These are phyloP conservation scores for Nissolia schottii DNA, from an alignment of 306 rosid genomes.

Conservation along the genomic window DNA sequence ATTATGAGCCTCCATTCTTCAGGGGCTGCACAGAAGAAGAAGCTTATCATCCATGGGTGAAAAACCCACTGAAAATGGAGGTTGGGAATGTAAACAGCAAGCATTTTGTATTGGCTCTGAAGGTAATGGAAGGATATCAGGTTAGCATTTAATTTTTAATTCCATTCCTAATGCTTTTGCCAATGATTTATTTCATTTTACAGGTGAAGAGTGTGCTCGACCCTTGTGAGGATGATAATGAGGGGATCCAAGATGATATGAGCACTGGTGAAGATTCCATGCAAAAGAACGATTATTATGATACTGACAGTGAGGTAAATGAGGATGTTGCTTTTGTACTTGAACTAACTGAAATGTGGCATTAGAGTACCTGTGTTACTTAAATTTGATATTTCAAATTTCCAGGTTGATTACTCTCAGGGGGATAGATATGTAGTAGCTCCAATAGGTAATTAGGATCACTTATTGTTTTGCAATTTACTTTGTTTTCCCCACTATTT, in stretches of 20 bases:
- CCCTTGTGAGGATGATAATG: conserved; percentile 56
- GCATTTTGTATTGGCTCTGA: conserved; percentile 86
- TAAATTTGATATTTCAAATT: conserved; percentile 15
- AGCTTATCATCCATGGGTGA: conserved; percentile 68
- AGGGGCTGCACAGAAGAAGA: conserved; percentile 74
- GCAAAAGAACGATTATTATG: conserved; percentile 37
- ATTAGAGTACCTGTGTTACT: background rate
- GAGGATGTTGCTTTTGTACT: conserved; percentile 7
- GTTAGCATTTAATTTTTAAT: background rate
- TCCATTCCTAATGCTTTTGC: conserved; percentile 1
- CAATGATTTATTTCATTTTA: conserved; percentile 6
- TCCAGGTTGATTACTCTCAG: conserved; percentile 63
- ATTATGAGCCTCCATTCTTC: conserved; percentile 98
- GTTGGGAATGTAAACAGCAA: conserved; percentile 96
- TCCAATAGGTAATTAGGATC: conserved; percentile 53
- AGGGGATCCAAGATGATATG: conserved; percentile 35
- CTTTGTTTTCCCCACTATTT: background rate
- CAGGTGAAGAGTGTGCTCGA: conserved; percentile 54
- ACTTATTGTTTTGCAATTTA: background rate
- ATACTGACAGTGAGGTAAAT: conserved; percentile 49
- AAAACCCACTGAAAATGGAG: conserved; percentile 89
- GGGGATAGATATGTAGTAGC: conserved; percentile 65
- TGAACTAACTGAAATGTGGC: background rate
- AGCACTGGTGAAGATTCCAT: conserved; percentile 38
- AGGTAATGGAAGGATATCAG: conserved; percentile 50